Evolutionary conservation across 2,329 filamentous ascomycete species (phyloP), one percentile per base, ranked within the genome.

Genomic region (Penicillium sp.): DNA sequence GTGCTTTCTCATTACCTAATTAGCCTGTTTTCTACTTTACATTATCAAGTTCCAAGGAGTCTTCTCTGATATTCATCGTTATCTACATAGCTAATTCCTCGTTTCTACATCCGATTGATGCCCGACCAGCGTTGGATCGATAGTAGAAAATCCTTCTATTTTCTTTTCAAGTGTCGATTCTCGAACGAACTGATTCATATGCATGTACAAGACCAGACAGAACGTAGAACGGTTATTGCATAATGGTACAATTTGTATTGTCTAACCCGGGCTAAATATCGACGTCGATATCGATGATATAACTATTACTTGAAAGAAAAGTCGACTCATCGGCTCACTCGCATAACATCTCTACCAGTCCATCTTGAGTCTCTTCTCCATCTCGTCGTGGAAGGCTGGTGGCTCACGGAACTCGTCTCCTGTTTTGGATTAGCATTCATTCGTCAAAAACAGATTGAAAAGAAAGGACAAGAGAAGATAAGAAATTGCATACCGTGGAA

Each of bases 351-450:
- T 28, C 62, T 63, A 72, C 58, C 65, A 74, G 57, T 75, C 80
- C 84, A 97, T 95, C 81, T 86, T 89, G 74, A 96, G 79, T 82
- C 91, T 90, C 75, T 84, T 83, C 85, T 97, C 93, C 85, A 97
- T 91, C 83, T 97, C 93, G 57, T 90, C 87, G 66, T 97, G 91
- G 75, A 97, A 86, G 53, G 87, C 84, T 23, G 87, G 83, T 43
- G 84, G 78, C 60, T 83, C 82, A 66, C 86, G 82, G 71, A 84
- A 82, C 74, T 93, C 90, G 65, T 89, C 87, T 59, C 80, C 81
- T 82, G 28, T 16, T 26, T n/a, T 20, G 11, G 12, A 28, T 65
- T 42, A 64, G 51, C 46, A 16, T 35, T 9, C 9, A 26, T 20
- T 40, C 21, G 38, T 45, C 38, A 12, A 43, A 43, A 21, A 23